These are phyloP conservation scores for Vicia villosa DNA, from an alignment of 306 rosid genomes.

Conservation along the genomic window DNA sequence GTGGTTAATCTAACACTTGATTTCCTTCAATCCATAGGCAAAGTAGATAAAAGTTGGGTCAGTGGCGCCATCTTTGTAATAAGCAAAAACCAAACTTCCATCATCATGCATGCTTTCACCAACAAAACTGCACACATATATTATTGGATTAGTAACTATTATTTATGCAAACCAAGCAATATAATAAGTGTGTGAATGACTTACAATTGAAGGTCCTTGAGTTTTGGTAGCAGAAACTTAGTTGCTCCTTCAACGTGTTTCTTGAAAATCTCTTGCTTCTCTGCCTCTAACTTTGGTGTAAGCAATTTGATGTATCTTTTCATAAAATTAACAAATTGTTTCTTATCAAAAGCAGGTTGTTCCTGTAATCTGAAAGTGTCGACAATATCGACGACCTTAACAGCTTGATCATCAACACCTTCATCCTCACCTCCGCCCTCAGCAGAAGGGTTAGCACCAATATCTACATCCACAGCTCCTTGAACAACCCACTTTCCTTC, in stretches of 20 bases:
- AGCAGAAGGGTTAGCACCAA: too few relatives aligned
- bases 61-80: too few relatives aligned
- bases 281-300: slow-evolving; percentile 58
- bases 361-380: slow-evolving; percentile 71
- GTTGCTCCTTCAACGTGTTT: slow-evolving; percentile 85
- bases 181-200: slow-evolving; percentile 15
- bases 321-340: slow-evolving; percentile 64
- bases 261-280: slow-evolving; percentile 65
- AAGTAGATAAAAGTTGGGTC: too few relatives aligned
- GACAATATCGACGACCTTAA: slow-evolving; percentile 53
- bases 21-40: too few relatives aligned
- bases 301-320: slow-evolving; percentile 76
- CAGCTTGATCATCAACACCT: too few relatives aligned
- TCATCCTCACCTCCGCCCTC: too few relatives aligned
- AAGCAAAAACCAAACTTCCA: too few relatives aligned
- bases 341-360: slow-evolving; percentile 89
- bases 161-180: background rate
- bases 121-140: slow-evolving; percentile 65
- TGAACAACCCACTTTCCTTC: too few relatives aligned
- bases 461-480: too few relatives aligned
- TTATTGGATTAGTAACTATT: background rate
- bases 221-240: slow-evolving; percentile 70
- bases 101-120: slow-evolving; percentile 99
- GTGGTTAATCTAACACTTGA: too few relatives aligned
- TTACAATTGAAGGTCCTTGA: slow-evolving; percentile 77